These are phyloP conservation scores for Boletus rubroflammeus DNA, from an alignment of 768 basidiomycete species.

Conservation along the genomic window DNA sequence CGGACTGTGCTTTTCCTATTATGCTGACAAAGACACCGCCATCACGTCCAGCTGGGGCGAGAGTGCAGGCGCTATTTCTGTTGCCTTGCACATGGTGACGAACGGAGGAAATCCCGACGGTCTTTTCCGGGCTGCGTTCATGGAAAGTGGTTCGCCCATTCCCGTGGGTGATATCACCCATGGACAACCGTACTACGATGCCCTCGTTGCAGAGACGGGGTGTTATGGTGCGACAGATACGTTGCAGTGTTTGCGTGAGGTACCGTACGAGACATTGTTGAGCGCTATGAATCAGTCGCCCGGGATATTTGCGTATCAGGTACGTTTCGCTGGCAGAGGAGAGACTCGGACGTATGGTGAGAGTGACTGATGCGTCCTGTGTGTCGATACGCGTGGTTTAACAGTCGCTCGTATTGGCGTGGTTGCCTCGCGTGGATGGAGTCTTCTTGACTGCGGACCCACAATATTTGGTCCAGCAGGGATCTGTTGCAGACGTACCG, in stretches of 20 bases:
- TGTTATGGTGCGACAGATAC: constrained; percentile 29
- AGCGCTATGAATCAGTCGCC: constrained; percentile 34
- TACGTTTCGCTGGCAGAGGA: constrained; percentile 2
- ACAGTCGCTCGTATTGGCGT: constrained; percentile 30
- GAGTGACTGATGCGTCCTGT: background rate
- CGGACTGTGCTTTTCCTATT: background rate
- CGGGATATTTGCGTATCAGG: constrained; percentile 31
- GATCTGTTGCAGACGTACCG: constrained; percentile 29
- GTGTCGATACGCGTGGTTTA: background rate
- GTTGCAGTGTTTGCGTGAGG: constrained; percentile 33
- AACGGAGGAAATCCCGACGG: constrained; percentile 22
- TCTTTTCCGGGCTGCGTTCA: constrained; percentile 29
- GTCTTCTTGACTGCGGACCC: constrained; percentile 35
- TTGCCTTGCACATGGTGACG: constrained; percentile 29
- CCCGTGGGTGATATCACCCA: constrained; percentile 15
- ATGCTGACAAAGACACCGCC: background rate
- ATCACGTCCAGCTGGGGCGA: constrained; percentile 29
- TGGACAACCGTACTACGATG: constrained; percentile 30
- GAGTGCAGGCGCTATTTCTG: constrained; percentile 38
- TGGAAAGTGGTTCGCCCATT: constrained; percentile 42
- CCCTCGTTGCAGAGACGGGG: constrained; percentile 26
- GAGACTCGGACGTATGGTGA: background rate
- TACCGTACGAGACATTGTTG: constrained; percentile 30
- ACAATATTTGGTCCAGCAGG: constrained; percentile 30
- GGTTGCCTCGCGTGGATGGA: constrained; percentile 40